Evolutionary conservation across 1,139 yeast species (phyloP).

Genomic region (Lodderomyces parapsilosis): DNA sequence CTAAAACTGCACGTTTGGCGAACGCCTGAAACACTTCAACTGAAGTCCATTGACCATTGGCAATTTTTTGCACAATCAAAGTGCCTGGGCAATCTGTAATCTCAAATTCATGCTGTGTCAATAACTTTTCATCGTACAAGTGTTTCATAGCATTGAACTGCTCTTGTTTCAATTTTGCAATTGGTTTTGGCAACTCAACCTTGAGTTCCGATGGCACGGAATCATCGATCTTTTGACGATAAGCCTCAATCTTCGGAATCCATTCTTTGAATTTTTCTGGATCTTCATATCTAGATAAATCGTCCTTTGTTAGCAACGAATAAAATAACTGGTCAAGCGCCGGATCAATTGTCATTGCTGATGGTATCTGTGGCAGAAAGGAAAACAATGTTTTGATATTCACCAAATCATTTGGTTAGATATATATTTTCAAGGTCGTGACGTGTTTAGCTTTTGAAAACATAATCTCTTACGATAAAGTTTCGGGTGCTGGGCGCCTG

Average conservation of each 20-base stretch:
- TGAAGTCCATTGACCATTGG: constrained; percentile 32
- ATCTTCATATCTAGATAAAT: constrained; percentile 30
- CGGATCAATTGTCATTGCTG: constrained; percentile 4
- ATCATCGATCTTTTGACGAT: constrained; percentile 40
- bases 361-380: background rate
- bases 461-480: background rate
- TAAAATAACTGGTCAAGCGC: constrained; percentile 5
- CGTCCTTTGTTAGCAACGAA: constrained; percentile 18
- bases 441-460: background rate
- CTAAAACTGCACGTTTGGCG: constrained; percentile 48
- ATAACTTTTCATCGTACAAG: constrained; percentile 38
- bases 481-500: background rate
- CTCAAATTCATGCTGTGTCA: constrained; percentile 42
- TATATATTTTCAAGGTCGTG: background rate
- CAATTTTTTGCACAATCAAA: constrained; percentile 36
- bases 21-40: constrained; percentile 50
- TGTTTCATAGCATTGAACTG: constrained; percentile 48
- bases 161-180: constrained; percentile 35
- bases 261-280: constrained; percentile 31
- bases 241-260: constrained; percentile 51
- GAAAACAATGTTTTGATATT: background rate
- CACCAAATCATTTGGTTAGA: background rate
- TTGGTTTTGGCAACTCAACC: constrained; percentile 39
- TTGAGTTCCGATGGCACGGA: constrained; percentile 43
- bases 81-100: constrained; percentile 48